phyloP scores from a whole-genome alignment of 2,329 filamentous ascomycete genomes.

The Malbranchea cinnamomea region DNA sequence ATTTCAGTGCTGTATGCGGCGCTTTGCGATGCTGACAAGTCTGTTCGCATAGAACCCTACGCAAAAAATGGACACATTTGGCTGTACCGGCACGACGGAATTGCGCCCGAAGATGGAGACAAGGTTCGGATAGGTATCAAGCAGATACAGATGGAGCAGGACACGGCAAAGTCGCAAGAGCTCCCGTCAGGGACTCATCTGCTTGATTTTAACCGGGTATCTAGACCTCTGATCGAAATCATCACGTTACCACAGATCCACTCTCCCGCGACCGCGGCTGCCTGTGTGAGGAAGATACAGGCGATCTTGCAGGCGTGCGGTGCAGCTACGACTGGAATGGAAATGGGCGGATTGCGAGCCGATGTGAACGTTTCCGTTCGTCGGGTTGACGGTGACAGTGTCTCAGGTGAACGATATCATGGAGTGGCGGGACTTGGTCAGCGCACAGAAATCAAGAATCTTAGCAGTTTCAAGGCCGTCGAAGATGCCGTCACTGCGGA shows the following conservation, averaged over 20 bases:
- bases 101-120: conserved; percentile 57
- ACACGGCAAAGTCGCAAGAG: conserved; percentile 85
- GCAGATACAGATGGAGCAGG: conserved; percentile 94
- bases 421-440: conserved; percentile 57
- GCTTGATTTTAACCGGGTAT: conserved; percentile 88
- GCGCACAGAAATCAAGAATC: conserved; percentile 91
- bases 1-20: conserved; percentile 22
- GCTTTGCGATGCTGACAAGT: conserved; percentile 34
- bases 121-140: conserved; percentile 66
- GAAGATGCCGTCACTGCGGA: conserved; percentile 91
- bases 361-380: conserved; percentile 91
- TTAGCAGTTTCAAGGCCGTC: conserved; percentile 87
- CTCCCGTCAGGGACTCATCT: conserved; percentile 59
- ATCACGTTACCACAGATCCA: conserved; percentile 86
- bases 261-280: conserved; percentile 71
- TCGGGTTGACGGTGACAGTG: conserved; percentile 35
- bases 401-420: too few relatives aligned
- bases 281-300: conserved; percentile 80
- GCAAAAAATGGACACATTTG: conserved; percentile 56
- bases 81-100: conserved; percentile 61
- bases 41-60: conserved; percentile 41
- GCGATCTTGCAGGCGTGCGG: conserved; percentile 63
- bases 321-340: conserved; percentile 83
- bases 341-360: conserved; percentile 74
- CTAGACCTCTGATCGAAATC: conserved; percentile 82